phyloP scores from a whole-genome alignment of 139 green algal genomes.

The Auxenochlorella protothecoides region DNA sequence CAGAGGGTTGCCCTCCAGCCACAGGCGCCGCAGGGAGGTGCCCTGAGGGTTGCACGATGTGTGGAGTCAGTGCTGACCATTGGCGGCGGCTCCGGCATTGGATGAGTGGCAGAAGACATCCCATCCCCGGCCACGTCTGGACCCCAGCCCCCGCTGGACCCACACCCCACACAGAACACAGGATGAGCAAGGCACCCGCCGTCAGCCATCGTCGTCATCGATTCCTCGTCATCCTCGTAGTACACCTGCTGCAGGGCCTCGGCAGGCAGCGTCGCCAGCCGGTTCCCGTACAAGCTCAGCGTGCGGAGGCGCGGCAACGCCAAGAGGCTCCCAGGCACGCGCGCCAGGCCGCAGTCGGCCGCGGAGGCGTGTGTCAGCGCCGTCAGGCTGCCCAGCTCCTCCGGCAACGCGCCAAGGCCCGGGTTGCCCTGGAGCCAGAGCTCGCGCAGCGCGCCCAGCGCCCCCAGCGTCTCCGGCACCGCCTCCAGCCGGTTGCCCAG shows the following conservation, averaged over 20 bases:
- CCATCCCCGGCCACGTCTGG: no score
- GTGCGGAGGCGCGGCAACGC: constrained; percentile 13
- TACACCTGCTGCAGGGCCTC: constrained; percentile 10
- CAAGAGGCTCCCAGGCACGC: constrained; percentile 10
- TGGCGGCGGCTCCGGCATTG: no score
- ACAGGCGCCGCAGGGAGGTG: constrained; percentile 20
- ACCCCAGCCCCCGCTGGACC: no score
- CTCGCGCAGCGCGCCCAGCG: constrained; percentile 30
- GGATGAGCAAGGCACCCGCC: no score
- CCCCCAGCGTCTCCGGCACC: constrained; percentile 37
- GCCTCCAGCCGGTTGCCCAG: constrained; percentile 46
- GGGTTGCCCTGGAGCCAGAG: constrained; percentile 53
- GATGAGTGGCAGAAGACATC: no score
- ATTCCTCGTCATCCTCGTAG: background rate
- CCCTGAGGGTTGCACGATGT: no score
- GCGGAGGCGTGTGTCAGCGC: constrained; percentile 33
- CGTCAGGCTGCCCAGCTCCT: constrained; percentile 12
- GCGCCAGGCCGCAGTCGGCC: constrained; percentile 33
- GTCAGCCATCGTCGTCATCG: no score
- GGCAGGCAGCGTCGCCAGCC: constrained; percentile 18
- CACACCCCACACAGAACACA: no score
- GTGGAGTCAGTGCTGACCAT: no score
- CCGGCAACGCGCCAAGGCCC: constrained; percentile 32
- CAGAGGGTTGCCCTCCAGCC: constrained; percentile 73
- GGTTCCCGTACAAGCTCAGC: constrained; percentile 38